A percentile compares a stretch with the other conserved stretches of the same genome.
Evolutionary conservation across 176 grass and related monocot genomes (phyloP).

Genomic region (Miscanthus lutarioriparius): DNA sequence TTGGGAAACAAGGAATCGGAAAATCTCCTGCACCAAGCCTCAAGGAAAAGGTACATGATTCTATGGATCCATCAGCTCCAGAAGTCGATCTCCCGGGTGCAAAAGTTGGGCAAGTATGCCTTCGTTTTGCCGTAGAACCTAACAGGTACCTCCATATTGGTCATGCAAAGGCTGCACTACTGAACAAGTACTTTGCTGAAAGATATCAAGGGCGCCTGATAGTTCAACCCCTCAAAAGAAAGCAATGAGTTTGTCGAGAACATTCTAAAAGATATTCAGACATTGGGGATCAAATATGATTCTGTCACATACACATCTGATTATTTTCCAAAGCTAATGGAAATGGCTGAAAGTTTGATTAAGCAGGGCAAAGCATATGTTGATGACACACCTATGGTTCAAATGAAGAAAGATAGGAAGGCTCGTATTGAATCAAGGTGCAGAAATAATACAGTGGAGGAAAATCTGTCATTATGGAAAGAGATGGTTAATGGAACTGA

Average conservation of each 20-base stretch:
- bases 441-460: constrained; percentile 50
- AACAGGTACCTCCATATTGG: constrained; percentile 94
- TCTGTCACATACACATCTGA: constrained; percentile 82
- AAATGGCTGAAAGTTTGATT: constrained; percentile 73
- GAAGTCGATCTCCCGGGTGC: constrained; percentile 84
- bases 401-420: constrained; percentile 84
- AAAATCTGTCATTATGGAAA: not conserved
- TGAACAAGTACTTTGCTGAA: constrained; percentile 88
- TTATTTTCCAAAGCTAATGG: constrained; percentile 70
- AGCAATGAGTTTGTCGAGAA: constrained; percentile 92
- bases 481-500: not conserved
- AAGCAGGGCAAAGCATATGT: constrained; percentile 82
- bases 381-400: constrained; percentile 81
- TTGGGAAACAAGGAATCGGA: constrained; percentile 78
- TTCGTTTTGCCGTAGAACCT: constrained; percentile 91
- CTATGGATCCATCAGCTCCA: constrained; percentile 50
- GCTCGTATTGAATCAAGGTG: constrained; percentile 72
- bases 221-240: constrained; percentile 91
- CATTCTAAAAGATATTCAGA: constrained; percentile 78
- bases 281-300: constrained; percentile 74
- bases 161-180: constrained; percentile 77
- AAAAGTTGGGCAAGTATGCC: constrained; percentile 73
- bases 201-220: constrained; percentile 71
- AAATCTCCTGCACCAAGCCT: constrained; percentile 72
- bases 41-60: constrained; percentile 46